Evolutionary conservation across 208 protist species (phyloP), one percentile per base, ranked within the genome.

Genomic region (Leishmania tropica): DNA sequence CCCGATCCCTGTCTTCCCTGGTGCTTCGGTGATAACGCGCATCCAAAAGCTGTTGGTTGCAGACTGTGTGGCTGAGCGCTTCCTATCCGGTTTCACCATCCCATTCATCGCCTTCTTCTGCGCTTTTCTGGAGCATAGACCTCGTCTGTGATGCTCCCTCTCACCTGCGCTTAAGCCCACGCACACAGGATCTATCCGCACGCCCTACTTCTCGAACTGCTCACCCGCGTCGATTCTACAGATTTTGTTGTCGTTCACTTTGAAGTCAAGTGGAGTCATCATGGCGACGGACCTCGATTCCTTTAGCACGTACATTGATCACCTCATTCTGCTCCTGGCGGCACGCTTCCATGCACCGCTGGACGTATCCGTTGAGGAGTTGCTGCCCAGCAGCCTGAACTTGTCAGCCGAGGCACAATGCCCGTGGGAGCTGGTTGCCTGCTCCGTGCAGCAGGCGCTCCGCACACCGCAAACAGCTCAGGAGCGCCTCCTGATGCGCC

Each of bases 321-420:
- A 97, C 76, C 94, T 94, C 65, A 96, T 97, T 81, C 70, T 97
- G 21, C 81, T 97, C n/a, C 87, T 96, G 28, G 91, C 91, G 31
- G 92, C 90, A 3, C 93, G 95, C 76, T 96, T 94, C 81, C 74
- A 90, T 73, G 91, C 90, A 2, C 85, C 92, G 13, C 76, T 95
- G 15, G 82, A 92, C 31, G 71, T 78, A n/a, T 75, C 70, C 10
- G 54, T 53, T 15, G 65, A 80, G 13, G 80, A 83, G 2, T 35
- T 84, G 51, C 76, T 85, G 2, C 11, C 81, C 1, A 78, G 72
- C 58, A 76, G 45, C 6, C n/a, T 51, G 42, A 87, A 35, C 15
- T 19, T 35, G 8, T 67, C 71, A 1, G 67, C 60, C 31, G 72
- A 83, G 31, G 70, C 10, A 31, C 58, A 83, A 47, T 76, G 83